Base-by-base conservation (phyloP, 148 eudicot species). In the Agrostemma githago region DNA sequence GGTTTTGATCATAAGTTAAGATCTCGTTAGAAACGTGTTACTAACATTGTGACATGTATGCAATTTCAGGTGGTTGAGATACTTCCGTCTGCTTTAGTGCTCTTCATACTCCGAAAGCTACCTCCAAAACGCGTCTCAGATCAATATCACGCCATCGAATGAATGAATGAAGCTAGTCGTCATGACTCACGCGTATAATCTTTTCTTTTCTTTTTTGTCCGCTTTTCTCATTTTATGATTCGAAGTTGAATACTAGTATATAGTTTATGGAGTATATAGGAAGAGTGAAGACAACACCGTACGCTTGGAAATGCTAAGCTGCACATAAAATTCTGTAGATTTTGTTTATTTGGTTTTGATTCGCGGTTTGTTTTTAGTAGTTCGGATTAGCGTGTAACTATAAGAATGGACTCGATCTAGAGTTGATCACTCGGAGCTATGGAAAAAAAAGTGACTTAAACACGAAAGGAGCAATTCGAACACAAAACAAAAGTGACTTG, bases 71-170 rank as follows among this genome's bases (percentile, higher is more conserved):
- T 69, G 7, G 93, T 85, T 60, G 89, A 87, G 87, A 85, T 89
- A 39, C 61, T 87, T 43, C 90, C 93, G 6, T 89, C 90, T 16
- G 86, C 79, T 34, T 68, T 89, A 68, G 93, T 89, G 66, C 89
- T 89, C 57, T 87, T 83, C 67, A 84, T 89, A 76, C 89, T 89
- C 14, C 81, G 90, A 21, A 87, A 87, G 76, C 83, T 89, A 60
- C 93, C 90, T 4, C 88, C 90, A 26, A 87, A 78, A 74, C 89
- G 85, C 14, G 79, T 85, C 19, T 87, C 86, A 0, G 86, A 87
- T 82, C 89, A 79, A 54, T 89, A 87, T 62, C 86, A 83, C 56
- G 81, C 89, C 34, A 84, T 89, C 72, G 79, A 76, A 26, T 89
- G 81, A 89, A 67, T 26, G 34, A 26, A 26, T 26, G 34, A 26